These are phyloP conservation scores for Populus davidiana DNA, from an alignment of 345 rosid genomes.

Conservation along the genomic window DNA sequence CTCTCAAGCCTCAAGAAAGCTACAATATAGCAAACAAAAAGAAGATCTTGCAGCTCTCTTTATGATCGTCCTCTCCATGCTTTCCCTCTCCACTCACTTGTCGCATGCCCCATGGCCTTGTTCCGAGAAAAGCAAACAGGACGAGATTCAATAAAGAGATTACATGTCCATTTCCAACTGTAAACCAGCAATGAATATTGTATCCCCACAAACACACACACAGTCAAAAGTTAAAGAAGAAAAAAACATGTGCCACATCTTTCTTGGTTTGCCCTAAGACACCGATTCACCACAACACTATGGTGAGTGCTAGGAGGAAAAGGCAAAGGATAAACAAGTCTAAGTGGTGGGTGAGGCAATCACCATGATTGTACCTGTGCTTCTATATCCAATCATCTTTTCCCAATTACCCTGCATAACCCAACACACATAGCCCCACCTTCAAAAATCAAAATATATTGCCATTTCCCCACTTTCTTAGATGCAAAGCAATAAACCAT, in stretches of 20 bases:
- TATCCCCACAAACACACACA: neutral
- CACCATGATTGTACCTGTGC: conserved; percentile 25
- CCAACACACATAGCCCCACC: neutral
- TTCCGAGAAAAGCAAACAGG: neutral
- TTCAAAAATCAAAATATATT: neutral
- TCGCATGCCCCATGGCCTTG: neutral
- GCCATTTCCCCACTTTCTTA: conserved; percentile 20
- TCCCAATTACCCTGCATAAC: conserved; percentile 6
- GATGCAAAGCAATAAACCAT: conserved; percentile 23
- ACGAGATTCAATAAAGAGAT: neutral
- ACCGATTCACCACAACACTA: conserved; percentile 12
- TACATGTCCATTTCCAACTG: conserved; percentile 2
- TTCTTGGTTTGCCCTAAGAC: neutral
- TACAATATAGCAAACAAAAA: neutral
- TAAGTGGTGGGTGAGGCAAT: conserved; percentile 28
- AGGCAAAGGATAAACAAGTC: conserved; percentile 11
- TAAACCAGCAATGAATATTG: neutral
- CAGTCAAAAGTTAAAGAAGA: conserved; percentile 10
- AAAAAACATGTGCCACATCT: neutral
- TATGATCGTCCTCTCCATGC: neutral
- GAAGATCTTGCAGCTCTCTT: neutral
- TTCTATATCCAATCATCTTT: conserved; percentile 8
- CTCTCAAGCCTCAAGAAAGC: neutral
- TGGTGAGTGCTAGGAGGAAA: conserved; percentile 31
- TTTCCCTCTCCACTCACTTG: neutral